Conservation (phyloP, 139 green algal species). For the Chlamydomonas applanata region DNA sequence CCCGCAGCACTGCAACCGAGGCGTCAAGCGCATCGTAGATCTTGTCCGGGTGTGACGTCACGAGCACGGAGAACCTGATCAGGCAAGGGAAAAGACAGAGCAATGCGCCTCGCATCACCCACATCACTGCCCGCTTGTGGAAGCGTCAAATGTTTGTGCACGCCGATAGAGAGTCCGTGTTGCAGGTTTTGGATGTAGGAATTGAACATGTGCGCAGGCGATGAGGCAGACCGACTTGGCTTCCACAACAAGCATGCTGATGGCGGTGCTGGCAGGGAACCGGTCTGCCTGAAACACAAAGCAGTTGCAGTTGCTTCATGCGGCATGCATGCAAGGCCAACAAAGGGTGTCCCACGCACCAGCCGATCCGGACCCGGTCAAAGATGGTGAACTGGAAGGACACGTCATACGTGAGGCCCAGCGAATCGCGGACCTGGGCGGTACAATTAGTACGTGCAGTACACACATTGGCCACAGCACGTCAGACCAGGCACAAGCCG, state of each 20-base stretch:
- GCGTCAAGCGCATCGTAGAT: constrained; percentile 93
- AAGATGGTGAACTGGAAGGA: constrained; percentile 87
- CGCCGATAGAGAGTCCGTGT: too few species aligned
- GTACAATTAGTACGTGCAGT: background rate
- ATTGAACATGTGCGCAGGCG: background rate
- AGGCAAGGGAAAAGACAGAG: background rate
- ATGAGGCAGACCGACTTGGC: background rate
- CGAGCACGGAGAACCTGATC: constrained; percentile 84
- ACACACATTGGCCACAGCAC: background rate
- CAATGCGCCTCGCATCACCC: too few species aligned
- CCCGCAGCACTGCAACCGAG: constrained; percentile 73
- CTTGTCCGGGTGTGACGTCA: constrained; percentile 92
- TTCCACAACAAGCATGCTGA: too few species aligned
- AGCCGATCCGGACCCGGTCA: constrained; percentile 45
- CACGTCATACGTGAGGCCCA: constrained; percentile 98
- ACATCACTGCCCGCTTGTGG: too few species aligned
- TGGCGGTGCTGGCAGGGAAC: too few species aligned
- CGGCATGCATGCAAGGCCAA: background rate
- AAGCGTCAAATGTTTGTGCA: too few species aligned
- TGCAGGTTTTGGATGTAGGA: too few species aligned
- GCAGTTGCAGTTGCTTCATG: too few species aligned
- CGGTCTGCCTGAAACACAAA: too few species aligned
- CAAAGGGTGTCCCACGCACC: constrained; percentile 6
- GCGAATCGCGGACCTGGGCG: constrained; percentile 77
- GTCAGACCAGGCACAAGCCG: too few species aligned